Evolutionary conservation across 257 asterid species (phyloP), one percentile per base, ranked within the genome.

Genomic region (Primulina huaijiensis): DNA sequence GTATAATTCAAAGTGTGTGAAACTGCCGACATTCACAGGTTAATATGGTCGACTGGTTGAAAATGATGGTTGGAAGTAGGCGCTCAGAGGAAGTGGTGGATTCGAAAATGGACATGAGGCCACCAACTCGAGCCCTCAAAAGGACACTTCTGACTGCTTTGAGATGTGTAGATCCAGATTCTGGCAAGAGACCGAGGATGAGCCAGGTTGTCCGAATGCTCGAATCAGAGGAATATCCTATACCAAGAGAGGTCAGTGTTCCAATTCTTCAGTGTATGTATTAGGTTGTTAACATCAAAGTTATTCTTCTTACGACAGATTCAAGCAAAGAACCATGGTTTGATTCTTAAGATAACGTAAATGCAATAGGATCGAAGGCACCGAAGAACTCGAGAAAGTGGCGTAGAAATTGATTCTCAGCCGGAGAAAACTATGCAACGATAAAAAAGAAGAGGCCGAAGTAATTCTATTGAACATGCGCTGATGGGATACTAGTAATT

Each of bases 121-220:
- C 72, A 2, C 57, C 72, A 56, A 68, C 72, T 50, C 31, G 72
- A 68, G 64, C 31, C 29, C 63, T 68, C 61, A 68, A 68, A 46
- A 52, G 55, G 31, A 52, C 52, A 23, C 72, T 68, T 34, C n/a
- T 68, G 72, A 68, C 63, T 68, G 72, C 72, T 68, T 33, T 68
- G 31, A 30, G 72, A 20, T 68, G 72, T 52, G 72, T 68, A 5
- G 72, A 68, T 68, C 72, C 72, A 8, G 64, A 68, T 68, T 68
- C 72, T 8, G 72, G 53, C 72, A 68, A 68, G 63, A 52, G 72
- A 53, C 72, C 72, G 9, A 29, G 63, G 63, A 68, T 68, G 72
- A 56, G 72, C 72, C 72, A 68, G 52, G 72, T 68, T 53, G 72
- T 68, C 21, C 72, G 72, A n/a, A 68, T 68, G 63, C 72, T 68